Base-by-base conservation (phyloP, 495 filamentous ascomycete genomes). In the Aspergillus indologenus region DNA sequence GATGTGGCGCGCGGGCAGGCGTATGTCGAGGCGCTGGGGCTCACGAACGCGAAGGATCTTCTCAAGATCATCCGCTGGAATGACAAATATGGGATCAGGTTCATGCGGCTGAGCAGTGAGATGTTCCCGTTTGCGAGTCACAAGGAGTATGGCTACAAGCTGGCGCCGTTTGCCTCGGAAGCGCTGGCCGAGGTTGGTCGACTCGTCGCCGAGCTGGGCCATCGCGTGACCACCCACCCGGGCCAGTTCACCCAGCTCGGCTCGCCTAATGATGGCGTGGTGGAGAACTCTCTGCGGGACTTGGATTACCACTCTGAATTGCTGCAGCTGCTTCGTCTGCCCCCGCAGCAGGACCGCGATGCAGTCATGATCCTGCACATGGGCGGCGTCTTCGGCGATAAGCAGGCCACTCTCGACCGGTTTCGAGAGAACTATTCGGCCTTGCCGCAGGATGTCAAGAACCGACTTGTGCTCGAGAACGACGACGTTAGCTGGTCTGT, bases 111-210 rank as follows among this genome's bases (percentile, higher is more conserved):
- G 19, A 93, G 89, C 63, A 94, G 89, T 63, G 94, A 96, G 66
- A 96, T 96, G 90, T 97, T 97, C 59, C 94, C 93, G 0, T 97
- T 97, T 68, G 92, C 94, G 0, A 93, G 88, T 51, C 92, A 97
- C 62, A 79, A 80, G 23, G 87, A 88, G 57, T 91, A 96, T 61
- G 94, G 92, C 0, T 98, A 97, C 67, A 89, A 86, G 61, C 79
- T 97, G 12, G 87, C 87, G 0, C 89, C 89, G 0, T 97, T 98
- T 69, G 94, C 95, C 0, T 83, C 85, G 0, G 85, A 92, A 49
- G 85, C 85, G 1, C 79, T 97, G 4, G 86, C 79, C 3, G 85
- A 94, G 54, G 90, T 83, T 7, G 94, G 94, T 0, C 87, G 75
- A 64, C 83, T 93, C 0, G 84, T 91, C 21, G 90, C 86, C 51